Evolutionary conservation across 805 yeast species (phyloP), one percentile per base, ranked within the genome.

Genomic region (Pichia paraexigua): DNA sequence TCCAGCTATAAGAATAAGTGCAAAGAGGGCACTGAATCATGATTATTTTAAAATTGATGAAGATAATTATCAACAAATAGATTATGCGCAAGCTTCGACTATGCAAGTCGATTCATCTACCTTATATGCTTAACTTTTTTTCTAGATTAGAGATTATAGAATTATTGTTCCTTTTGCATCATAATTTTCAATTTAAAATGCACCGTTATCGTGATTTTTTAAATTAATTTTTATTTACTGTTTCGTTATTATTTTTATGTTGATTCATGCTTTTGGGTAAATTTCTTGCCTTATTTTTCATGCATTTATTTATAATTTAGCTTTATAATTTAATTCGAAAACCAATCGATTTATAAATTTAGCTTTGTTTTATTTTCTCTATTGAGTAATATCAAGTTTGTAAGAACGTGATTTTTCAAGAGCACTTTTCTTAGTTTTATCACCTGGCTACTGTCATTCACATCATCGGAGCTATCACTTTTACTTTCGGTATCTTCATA

Each of bases 1-100:
- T 68, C 99, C 99, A 21, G 90, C 95, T 48, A 80, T 84, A 56
- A 77, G 99, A 67, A 87, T 94, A 60, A 85, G 95, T 62, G 99
- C 99, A 50, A 91, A 90, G 71, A 78, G 97, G 57, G 97, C 98
- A 2, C 76, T 91, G 54, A 64, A 78, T 58, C 98, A 92, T 69
- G 95, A 96, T 12, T 94, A 89, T 67, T 89, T 88, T 71, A 78
- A 76, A 54, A 85, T 80, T 52, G 83, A 76, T 10, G 58, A 54
- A 40, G 58, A 47, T 20, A 57, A 58, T 21, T 42, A 41, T 21
- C 61, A 58, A 28, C 59, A 58, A 17, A 47, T 59, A 22, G 68
- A 66, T 45, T 65, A 65, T 47, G 65, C 63, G 28, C 70, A 66
- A 51, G 69, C 63, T 42, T 63, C 68, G 18, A 63, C 62, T 12